Evolutionary conservation across 306 rosid genomes (phyloP).

Genomic region (Phaseolus lunatus): DNA sequence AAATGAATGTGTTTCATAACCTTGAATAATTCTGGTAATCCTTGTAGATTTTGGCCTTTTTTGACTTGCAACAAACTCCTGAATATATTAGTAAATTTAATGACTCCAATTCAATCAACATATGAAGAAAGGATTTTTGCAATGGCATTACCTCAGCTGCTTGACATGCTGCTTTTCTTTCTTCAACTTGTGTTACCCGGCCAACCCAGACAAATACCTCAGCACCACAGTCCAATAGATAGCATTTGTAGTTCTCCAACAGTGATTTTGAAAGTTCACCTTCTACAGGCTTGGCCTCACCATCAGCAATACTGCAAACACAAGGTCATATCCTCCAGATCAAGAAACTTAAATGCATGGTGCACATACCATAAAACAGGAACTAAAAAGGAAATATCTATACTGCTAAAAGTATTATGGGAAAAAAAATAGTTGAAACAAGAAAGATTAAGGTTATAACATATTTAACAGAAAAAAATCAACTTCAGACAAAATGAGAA

Average conservation of each 20-base stretch:
- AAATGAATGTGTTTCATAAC: constrained; percentile 91
- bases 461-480: constrained; percentile 32
- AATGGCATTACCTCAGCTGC: constrained; percentile 79
- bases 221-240: constrained; percentile 91
- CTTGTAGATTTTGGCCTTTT: constrained; percentile 88
- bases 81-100: constrained; percentile 45
- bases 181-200: constrained; percentile 95
- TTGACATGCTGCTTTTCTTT: constrained; percentile 85
- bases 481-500: constrained; percentile 34
- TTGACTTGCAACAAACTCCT: constrained; percentile 84
- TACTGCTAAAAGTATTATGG: constrained; percentile 18
- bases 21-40: constrained; percentile 92
- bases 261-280: constrained; percentile 85
- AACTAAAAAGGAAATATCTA: constrained; percentile 20
- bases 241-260: constrained; percentile 91
- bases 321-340: constrained; percentile 38
- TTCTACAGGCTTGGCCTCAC: constrained; percentile 76
- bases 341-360: constrained; percentile 37
- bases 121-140: constrained; percentile 41
- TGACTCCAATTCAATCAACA: constrained; percentile 41
- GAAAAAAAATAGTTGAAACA: constrained; percentile 6
- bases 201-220: constrained; percentile 96
- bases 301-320: constrained; percentile 73
- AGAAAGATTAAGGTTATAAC: background rate
- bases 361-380: constrained; percentile 23